Conservation (phyloP, 139 green algal species). For the Ulvella scutata region DNA sequence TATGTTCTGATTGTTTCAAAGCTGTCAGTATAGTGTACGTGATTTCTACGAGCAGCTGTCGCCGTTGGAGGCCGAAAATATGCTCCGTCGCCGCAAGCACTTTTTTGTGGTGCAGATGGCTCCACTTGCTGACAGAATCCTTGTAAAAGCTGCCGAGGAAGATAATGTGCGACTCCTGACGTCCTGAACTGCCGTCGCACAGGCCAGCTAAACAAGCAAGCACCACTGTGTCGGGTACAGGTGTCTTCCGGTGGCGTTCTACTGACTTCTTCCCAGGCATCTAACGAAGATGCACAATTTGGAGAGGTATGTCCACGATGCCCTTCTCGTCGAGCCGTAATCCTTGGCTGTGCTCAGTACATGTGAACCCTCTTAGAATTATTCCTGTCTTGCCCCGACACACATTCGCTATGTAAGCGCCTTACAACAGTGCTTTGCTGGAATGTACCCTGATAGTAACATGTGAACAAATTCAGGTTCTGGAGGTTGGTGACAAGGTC, state of each 20-base stretch:
- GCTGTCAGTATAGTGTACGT: too few relatives aligned
- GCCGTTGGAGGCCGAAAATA: background rate
- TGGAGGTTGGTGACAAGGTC: background rate
- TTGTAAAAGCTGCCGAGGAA: background rate
- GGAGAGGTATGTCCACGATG: background rate
- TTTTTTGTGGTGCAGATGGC: background rate
- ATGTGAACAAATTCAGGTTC: too few relatives aligned
- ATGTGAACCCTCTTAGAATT: too few relatives aligned
- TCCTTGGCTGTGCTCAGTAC: too few relatives aligned
- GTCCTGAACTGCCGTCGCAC: too few relatives aligned
- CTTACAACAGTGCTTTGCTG: too few relatives aligned
- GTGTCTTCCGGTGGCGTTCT: background rate
- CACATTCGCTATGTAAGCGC: too few relatives aligned
- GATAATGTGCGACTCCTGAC: background rate
- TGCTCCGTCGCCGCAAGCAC: background rate
- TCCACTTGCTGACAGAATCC: background rate
- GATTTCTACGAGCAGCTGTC: too few relatives aligned
- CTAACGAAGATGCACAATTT: background rate
- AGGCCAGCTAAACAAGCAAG: too few relatives aligned
- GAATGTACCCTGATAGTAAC: too few relatives aligned
- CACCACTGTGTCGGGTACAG: background rate
- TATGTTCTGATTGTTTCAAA: background rate
- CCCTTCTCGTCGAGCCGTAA: too few relatives aligned
- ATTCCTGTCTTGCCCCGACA: too few relatives aligned
- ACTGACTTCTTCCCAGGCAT: background rate